These are phyloP conservation scores for Diaporthe longicolla DNA, from an alignment of 2,329 filamentous ascomycete species.

Conservation along the genomic window DNA sequence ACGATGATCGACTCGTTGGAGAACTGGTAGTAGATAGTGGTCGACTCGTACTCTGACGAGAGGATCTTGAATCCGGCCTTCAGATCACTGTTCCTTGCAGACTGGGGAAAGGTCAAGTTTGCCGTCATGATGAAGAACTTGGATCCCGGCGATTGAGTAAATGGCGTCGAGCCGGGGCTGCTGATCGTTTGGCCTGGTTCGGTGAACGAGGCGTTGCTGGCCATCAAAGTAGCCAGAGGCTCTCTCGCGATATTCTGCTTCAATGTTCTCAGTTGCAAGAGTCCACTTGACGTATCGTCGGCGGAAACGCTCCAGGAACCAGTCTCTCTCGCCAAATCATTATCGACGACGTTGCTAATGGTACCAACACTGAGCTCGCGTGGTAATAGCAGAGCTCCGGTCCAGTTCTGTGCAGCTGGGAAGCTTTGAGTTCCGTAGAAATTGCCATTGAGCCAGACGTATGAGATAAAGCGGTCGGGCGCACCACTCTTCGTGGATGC, in stretches of 20 bases:
- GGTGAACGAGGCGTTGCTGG: conserved; percentile 44
- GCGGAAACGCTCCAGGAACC: conserved; percentile 56
- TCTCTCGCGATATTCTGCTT: conserved; percentile 57
- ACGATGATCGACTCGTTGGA: conserved; percentile 59
- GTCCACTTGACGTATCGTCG: conserved; percentile 48
- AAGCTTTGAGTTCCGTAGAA: conserved; percentile 56
- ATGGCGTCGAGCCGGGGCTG: conserved; percentile 23
- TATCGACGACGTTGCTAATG: conserved; percentile 57
- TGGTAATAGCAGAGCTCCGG: conserved; percentile 58
- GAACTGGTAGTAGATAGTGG: conserved; percentile 61
- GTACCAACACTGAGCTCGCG: conserved; percentile 58
- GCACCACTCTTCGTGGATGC: conserved; percentile 55
- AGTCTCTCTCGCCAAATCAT: conserved; percentile 54
- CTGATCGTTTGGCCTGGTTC: conserved; percentile 47
- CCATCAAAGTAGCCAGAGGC: conserved; percentile 50
- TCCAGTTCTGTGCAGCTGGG: conserved; percentile 60
- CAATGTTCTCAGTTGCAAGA: conserved; percentile 55
- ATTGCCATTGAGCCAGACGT: conserved; percentile 60
- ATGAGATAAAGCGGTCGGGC: conserved; percentile 58
- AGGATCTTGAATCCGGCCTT: conserved; percentile 59
- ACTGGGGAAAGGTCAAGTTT: conserved; percentile 53
- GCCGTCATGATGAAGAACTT: conserved; percentile 58
- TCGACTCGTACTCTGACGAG: conserved; percentile 56
- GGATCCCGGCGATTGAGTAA: conserved; percentile 42
- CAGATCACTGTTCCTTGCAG: conserved; percentile 52